These are phyloP conservation scores for Nakataea oryzae DNA, from an alignment of 2,329 filamentous ascomycete genomes.

Conservation along the genomic window DNA sequence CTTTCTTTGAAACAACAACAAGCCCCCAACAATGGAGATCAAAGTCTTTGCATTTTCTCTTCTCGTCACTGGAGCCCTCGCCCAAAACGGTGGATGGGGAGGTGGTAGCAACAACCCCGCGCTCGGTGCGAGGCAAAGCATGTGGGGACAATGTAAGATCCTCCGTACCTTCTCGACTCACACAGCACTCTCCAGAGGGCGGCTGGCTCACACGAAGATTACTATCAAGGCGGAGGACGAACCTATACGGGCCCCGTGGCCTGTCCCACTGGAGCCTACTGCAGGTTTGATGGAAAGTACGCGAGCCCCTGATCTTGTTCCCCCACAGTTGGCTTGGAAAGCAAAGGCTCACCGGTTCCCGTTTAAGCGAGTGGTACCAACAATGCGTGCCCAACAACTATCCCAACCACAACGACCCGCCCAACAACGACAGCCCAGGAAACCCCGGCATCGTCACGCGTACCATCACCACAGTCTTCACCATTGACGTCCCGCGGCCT, in stretches of 20 bases:
- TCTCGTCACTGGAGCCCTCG: neutral
- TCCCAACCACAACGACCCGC: neutral
- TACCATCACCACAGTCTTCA: slow-evolving; percentile 13
- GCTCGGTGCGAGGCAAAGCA: neutral
- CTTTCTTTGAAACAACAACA: neutral
- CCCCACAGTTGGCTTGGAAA: neutral
- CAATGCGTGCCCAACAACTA: slow-evolving; percentile 12
- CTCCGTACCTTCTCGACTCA: neutral
- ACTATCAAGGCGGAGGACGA: slow-evolving; percentile 13
- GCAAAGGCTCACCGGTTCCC: neutral
- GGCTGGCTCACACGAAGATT: neutral
- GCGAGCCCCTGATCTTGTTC: neutral
- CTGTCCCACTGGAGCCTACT: slow-evolving; percentile 12
- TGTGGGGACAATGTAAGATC: neutral
- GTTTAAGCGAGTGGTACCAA: slow-evolving; percentile 12
- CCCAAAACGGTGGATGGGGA: neutral
- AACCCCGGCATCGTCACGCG: slow-evolving; percentile 6
- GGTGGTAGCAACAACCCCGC: neutral
- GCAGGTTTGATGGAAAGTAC: slow-evolving; percentile 13
- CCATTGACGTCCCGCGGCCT: slow-evolving; percentile 10
- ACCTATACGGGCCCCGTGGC: slow-evolving; percentile 7
- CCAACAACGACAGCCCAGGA: neutral
- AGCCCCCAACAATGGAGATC: neutral
- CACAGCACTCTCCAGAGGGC: neutral
- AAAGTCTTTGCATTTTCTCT: neutral